A percentile compares a stretch with the other conserved stretches of the same genome.
phyloP scores from a whole-genome alignment of 495 filamentous ascomycete species.

The Aspergillus bertholletiae region DNA sequence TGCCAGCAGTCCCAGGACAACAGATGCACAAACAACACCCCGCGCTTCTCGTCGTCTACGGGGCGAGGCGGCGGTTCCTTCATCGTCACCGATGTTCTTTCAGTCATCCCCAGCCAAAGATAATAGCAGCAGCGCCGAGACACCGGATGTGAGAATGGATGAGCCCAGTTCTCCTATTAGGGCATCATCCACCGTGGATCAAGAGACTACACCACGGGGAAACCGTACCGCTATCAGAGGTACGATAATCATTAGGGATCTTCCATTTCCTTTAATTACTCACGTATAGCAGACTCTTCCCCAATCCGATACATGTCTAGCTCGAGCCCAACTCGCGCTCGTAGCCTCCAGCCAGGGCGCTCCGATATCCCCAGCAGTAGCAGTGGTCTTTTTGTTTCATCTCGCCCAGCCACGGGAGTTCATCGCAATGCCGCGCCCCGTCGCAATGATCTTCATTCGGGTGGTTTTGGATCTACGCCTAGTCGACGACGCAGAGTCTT shows the following conservation, averaged over 20 bases:
- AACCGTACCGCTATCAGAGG: conserved; percentile 59
- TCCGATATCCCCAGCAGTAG: conserved; percentile 71
- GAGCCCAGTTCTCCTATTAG: conserved; percentile 65
- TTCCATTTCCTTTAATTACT: neutral
- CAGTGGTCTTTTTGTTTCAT: conserved; percentile 81
- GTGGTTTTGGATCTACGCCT: conserved; percentile 63
- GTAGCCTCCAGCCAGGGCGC: conserved; percentile 47
- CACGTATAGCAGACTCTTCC: conserved; percentile 65
- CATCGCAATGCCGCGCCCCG: conserved; percentile 42
- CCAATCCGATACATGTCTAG: conserved; percentile 85
- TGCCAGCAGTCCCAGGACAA: conserved; percentile 34
- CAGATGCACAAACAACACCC: conserved; percentile 38
- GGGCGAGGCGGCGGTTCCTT: conserved; percentile 39
- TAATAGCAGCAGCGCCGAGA: conserved; percentile 53
- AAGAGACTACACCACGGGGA: conserved; percentile 73
- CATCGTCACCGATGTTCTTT: conserved; percentile 82
- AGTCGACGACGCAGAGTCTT: conserved; percentile 67
- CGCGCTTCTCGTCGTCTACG: conserved; percentile 42
- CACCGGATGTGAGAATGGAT: conserved; percentile 47
- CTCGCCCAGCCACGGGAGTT: conserved; percentile 48
- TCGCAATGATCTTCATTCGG: conserved; percentile 81
- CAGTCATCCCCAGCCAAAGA: conserved; percentile 68
- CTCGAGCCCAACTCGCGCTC: conserved; percentile 69
- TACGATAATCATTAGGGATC: conserved; percentile 29
- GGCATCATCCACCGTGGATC: conserved; percentile 53